These are phyloP conservation scores for Rhodotorula sp. DNA, from an alignment of 1,284 basidiomycete genomes.

Conservation along the genomic window DNA sequence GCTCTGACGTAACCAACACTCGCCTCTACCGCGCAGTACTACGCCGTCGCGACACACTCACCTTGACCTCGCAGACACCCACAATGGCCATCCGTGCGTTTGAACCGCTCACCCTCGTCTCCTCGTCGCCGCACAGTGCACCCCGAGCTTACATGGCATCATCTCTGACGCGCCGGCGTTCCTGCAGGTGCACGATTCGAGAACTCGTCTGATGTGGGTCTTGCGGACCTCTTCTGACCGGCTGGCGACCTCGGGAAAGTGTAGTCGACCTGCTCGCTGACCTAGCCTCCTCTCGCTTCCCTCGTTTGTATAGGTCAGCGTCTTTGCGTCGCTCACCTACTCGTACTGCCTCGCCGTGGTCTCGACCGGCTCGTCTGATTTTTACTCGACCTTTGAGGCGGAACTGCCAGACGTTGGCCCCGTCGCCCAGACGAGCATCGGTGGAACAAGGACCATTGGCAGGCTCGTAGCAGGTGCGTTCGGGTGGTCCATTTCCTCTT, in stretches of 20 bases:
- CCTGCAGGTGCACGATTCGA: conserved; percentile 64
- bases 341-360: conserved; percentile 70
- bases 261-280: neutral
- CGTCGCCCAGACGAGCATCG: conserved; percentile 95
- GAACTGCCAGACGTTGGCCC: conserved; percentile 92
- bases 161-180: neutral
- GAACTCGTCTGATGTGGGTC: conserved; percentile 88
- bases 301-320: conserved; percentile 42
- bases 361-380: conserved; percentile 80
- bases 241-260: neutral
- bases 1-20: too few species aligned
- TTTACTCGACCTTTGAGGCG: conserved; percentile 94
- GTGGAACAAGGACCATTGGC: conserved; percentile 90
- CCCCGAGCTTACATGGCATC: conserved; percentile 29
- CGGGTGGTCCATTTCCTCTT: too few species aligned
- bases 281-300: neutral
- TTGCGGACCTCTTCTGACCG: neutral
- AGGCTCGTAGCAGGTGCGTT: conserved; percentile 79
- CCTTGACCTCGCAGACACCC: neutral
- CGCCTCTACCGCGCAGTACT: too few species aligned
- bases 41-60: neutral
- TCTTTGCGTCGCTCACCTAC: conserved; percentile 81
- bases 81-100: conserved; percentile 57
- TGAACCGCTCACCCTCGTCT: neutral
- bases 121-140: neutral